Conservation (phyloP, 257 asterid species). For the Gardenia jasminoides region DNA sequence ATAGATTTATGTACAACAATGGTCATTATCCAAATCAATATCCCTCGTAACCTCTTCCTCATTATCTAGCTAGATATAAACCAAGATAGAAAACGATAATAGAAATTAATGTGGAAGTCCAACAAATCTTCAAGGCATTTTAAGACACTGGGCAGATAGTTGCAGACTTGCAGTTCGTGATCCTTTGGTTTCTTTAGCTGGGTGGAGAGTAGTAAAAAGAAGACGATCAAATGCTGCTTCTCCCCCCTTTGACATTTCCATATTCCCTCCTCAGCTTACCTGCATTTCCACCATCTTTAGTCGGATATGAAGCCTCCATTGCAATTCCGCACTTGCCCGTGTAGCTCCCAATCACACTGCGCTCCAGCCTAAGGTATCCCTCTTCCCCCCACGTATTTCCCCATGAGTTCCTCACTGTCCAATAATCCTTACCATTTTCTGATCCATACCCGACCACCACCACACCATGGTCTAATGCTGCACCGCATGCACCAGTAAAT, state of each 20-base stretch:
- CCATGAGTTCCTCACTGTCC: slow-evolving; percentile 92
- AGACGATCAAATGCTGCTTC: slow-evolving; percentile 17
- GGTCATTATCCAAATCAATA: background rate
- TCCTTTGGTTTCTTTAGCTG: background rate
- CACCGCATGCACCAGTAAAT: slow-evolving; percentile 64
- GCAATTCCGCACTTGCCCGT: slow-evolving; percentile 77
- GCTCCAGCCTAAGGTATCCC: slow-evolving; percentile 62
- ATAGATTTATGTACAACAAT: background rate
- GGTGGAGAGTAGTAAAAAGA: background rate
- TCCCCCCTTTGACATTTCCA: slow-evolving; percentile 1
- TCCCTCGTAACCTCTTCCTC: background rate
- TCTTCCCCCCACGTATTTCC: slow-evolving; percentile 76
- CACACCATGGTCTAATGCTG: slow-evolving; percentile 67
- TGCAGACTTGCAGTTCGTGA: background rate
- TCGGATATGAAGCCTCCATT: slow-evolving; percentile 71
- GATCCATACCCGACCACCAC: slow-evolving; percentile 80
- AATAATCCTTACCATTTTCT: slow-evolving; percentile 59
- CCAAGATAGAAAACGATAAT: background rate
- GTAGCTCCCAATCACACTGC: slow-evolving; percentile 32
- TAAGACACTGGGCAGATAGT: background rate
- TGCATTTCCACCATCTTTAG: slow-evolving; percentile 31
- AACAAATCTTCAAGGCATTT: background rate
- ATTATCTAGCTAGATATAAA: background rate
- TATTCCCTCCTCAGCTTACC: background rate
- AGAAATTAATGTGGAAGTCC: background rate